A percentile compares a stretch with the other conserved stretches of the same genome.
These are phyloP conservation scores for Austropuccinia psidii DNA, from an alignment of 1,284 basidiomycete species.

Conservation along the genomic window DNA sequence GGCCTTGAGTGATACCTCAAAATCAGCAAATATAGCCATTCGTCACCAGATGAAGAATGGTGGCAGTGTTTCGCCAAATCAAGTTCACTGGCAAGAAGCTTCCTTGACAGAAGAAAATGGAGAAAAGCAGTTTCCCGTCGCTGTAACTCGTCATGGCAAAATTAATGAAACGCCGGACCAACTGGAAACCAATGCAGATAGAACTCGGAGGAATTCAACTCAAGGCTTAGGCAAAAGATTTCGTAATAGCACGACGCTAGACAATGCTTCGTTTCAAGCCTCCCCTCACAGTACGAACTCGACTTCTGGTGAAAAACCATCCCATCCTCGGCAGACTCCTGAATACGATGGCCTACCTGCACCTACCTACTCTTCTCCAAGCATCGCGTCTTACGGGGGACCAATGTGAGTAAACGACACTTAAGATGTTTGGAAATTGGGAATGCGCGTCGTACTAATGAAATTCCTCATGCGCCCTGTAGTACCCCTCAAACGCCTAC, in stretches of 20 bases:
- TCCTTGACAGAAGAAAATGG: neutral
- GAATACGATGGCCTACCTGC: slow-evolving; percentile 2
- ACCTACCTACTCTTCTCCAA: slow-evolving; percentile 10
- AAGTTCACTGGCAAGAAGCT: neutral
- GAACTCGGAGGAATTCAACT: too few species aligned
- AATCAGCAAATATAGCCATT: neutral
- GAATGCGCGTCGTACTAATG: neutral
- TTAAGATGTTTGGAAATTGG: neutral
- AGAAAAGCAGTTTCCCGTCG: neutral
- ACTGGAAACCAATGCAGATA: neutral
- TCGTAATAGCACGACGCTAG: too few species aligned
- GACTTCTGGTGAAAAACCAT: neutral
- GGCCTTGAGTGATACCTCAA: neutral
- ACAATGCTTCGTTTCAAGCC: too few species aligned
- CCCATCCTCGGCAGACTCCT: slow-evolving; percentile 6
- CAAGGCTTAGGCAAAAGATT: too few species aligned
- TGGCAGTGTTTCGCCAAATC: neutral
- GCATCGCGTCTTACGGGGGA: neutral
- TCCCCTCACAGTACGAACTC: neutral
- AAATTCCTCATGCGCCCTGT: neutral
- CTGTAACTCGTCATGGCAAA: neutral
- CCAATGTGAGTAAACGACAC: neutral
- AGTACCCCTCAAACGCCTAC: neutral
- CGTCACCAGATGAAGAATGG: neutral
- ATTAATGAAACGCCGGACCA: neutral